These are phyloP conservation scores for Aureobasidium vineae DNA, from an alignment of 2,329 filamentous ascomycete species.

Conservation along the genomic window DNA sequence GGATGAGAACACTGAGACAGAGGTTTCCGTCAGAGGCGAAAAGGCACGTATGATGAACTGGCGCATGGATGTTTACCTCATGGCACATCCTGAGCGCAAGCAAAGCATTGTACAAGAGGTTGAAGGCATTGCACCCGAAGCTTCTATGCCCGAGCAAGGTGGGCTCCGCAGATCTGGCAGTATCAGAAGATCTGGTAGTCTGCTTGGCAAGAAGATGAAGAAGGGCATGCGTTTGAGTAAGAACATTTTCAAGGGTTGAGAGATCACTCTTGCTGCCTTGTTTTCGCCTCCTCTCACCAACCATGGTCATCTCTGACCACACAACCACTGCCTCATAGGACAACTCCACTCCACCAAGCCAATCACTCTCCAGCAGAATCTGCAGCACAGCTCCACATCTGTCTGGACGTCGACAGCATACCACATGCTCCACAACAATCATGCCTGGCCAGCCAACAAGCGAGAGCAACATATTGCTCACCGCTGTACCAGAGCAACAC, in stretches of 20 bases:
- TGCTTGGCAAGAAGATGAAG: constrained; percentile 30
- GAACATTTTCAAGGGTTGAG: constrained; percentile 34
- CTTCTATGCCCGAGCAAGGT: neutral
- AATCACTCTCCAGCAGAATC: neutral
- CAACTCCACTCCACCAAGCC: neutral
- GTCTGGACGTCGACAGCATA: neutral
- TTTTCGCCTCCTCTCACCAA: neutral
- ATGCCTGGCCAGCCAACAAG: neutral
- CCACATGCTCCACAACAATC: neutral
- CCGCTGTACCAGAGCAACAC: neutral
- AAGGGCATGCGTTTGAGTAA: constrained; percentile 32
- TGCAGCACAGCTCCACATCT: neutral
- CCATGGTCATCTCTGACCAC: neutral
- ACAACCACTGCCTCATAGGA: neutral
- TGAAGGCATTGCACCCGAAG: neutral
- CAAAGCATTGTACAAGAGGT: constrained; percentile 28
- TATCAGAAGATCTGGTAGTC: constrained; percentile 8
- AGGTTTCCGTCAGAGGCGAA: constrained; percentile 35
- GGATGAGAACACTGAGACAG: constrained; percentile 21
- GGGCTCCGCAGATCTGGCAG: constrained; percentile 8
- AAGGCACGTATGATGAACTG: constrained; percentile 39
- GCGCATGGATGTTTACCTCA: constrained; percentile 38
- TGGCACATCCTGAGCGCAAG: constrained; percentile 34
- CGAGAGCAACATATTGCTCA: neutral
- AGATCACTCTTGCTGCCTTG: neutral